A percentile compares a stretch with the other conserved stretches of the same genome.
Evolutionary conservation across 441 rosid species (phyloP).

Genomic region (Populus tomentosa): DNA sequence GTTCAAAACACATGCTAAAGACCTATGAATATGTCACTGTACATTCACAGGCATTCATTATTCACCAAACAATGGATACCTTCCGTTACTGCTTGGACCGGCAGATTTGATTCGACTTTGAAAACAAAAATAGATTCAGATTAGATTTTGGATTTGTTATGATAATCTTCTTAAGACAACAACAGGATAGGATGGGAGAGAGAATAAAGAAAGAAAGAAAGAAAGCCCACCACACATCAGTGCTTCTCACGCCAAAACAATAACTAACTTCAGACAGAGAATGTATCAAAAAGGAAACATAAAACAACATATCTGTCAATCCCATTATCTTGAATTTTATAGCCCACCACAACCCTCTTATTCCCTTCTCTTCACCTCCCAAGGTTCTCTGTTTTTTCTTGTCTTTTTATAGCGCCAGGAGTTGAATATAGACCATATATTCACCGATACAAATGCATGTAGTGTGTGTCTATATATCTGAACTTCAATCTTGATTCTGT

Average conservation of each 20-base stretch:
- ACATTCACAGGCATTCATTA: background rate
- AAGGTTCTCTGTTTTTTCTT: too few species aligned
- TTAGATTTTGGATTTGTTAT: background rate
- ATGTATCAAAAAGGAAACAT: background rate
- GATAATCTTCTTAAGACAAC: background rate
- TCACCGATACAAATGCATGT: too few species aligned
- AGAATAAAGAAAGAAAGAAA: background rate
- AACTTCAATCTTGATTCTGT: too few species aligned
- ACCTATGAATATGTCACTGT: background rate
- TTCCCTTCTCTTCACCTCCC: too few species aligned
- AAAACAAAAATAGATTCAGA: background rate
- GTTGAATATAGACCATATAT: too few species aligned
- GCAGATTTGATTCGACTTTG: background rate
- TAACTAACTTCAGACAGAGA: background rate
- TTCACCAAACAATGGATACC: too few species aligned
- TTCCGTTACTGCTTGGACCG: background rate
- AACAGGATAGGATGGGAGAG: background rate
- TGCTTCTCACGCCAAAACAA: background rate
- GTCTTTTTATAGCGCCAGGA: too few species aligned
- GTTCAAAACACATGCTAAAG: background rate
- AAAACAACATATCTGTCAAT: background rate
- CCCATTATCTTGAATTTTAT: background rate
- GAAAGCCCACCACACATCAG: background rate
- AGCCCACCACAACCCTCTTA: background rate
- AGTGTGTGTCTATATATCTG: too few species aligned